Conservation (phyloP, 495 filamentous ascomycete genomes). For the Penicillium mononematosum region DNA sequence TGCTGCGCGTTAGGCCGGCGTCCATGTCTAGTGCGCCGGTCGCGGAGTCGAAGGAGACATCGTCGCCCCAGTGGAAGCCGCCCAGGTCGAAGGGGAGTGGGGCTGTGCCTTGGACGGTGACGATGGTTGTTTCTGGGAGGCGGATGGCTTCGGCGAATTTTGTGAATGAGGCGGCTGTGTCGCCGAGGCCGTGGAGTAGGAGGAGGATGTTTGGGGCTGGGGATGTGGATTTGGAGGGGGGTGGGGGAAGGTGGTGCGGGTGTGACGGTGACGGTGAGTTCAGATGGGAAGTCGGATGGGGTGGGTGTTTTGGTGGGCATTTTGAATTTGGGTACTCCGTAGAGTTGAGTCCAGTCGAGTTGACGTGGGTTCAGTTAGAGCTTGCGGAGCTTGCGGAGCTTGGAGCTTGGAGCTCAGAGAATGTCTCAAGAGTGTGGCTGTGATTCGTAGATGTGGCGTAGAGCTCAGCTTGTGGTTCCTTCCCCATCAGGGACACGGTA, state of each 20-base stretch:
- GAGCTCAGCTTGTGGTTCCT: background rate
- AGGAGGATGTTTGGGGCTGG: conserved; percentile 71
- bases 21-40: conserved; percentile 73
- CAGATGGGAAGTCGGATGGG: conserved; percentile 52
- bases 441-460: background rate
- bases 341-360: background rate
- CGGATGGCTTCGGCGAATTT: conserved; percentile 68
- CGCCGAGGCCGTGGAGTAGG: conserved; percentile 89
- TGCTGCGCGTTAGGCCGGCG: conserved; percentile 65
- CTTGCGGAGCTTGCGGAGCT: conserved; percentile 1
- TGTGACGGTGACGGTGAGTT: conserved; percentile 47
- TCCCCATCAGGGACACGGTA: background rate
- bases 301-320: conserved; percentile 42
- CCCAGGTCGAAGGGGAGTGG: conserved; percentile 70
- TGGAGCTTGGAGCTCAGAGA: background rate
- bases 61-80: conserved; percentile 93
- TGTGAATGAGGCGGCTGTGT: conserved; percentile 67
- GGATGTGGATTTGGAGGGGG: conserved; percentile 14
- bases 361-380: background rate
- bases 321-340: conserved; percentile 9
- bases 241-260: conserved; percentile 22
- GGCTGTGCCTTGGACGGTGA: conserved; percentile 72
- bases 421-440: background rate
- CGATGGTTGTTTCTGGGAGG: conserved; percentile 74
- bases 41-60: conserved; percentile 63